These are phyloP conservation scores for Fraxinus platypoda DNA, from an alignment of 305 asterid species.

Conservation along the genomic window DNA sequence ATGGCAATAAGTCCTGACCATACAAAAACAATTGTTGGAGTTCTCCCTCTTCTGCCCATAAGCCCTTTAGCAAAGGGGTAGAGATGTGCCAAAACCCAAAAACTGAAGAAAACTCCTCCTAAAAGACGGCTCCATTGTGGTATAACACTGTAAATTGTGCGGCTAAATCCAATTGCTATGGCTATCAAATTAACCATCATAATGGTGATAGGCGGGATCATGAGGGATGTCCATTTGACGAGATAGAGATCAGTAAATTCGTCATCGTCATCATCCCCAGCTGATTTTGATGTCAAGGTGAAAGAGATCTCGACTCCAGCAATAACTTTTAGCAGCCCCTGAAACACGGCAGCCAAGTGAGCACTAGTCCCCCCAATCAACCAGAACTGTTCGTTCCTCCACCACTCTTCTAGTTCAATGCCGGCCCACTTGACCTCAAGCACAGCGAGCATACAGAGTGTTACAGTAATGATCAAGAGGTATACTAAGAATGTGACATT, in stretches of 20 bases:
- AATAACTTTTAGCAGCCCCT: constrained; percentile 59
- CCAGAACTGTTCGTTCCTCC: constrained; percentile 84
- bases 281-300: constrained; percentile 67
- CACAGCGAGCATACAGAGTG: constrained; percentile 60
- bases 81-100: constrained; percentile 77
- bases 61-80: constrained; percentile 75
- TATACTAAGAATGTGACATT: constrained; percentile 59
- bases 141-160: constrained; percentile 61
- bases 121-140: constrained; percentile 73
- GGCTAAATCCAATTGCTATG: constrained; percentile 60
- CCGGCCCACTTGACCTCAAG: constrained; percentile 79
- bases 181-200: constrained; percentile 70
- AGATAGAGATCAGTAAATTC: constrained; percentile 63
- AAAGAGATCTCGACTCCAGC: constrained; percentile 76
- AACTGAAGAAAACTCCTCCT: constrained; percentile 72
- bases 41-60: constrained; percentile 69
- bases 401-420: constrained; percentile 72
- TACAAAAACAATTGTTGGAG: constrained; percentile 66
- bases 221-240: constrained; percentile 68
- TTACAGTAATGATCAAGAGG: constrained; percentile 54
- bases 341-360: constrained; percentile 70
- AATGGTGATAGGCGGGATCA: constrained; percentile 72
- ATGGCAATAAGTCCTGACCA: constrained; percentile 79
- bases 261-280: constrained; percentile 60
- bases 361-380: constrained; percentile 75